Base-by-base conservation (phyloP, 805 yeast genomes). In the Lachancea quebecensis region DNA sequence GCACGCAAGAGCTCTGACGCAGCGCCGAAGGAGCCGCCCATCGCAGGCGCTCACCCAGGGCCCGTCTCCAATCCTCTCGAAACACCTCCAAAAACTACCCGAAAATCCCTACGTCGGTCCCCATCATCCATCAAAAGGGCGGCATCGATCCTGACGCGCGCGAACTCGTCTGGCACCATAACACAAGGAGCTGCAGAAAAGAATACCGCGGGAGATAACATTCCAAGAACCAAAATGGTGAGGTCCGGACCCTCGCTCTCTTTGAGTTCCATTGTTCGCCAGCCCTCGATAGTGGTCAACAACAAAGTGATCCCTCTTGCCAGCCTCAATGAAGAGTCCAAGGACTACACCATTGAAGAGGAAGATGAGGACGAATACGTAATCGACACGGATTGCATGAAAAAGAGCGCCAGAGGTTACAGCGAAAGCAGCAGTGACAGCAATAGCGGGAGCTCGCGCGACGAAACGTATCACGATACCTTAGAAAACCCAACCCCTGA, bases 61-160 rank as follows among this genome's bases (percentile, higher is more conserved):
- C 21, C 17, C 18, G 9, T 32, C 4, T 8, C 9, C 14, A 31
- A 27, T 7, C 25, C 14, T 12, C 8, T 27, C 18, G 28, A 39
- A 10, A 21, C 15, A 7, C 25, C 40, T 10, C 30, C 42, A 2
- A 44, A 44, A 31, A 35, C 30, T 8, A 39, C 16, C 27, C 35
- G 40, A 8, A 44, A 27, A 6, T 44, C 65, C 15, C 46, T 65
- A 36, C 56, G 66, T 48, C 56, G 69, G 30, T 62, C 68, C 0
- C 60, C 62, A 7, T 65, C 69, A 0, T 62, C 67, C 6, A 64
- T 65, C 16, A 62, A 60, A 47, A 55, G 69, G 45, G 69, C 69
- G 10, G 67, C 67, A 4, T 65, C 69, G 1, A 57, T 55, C 1
- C 52, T 64, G 28, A 59, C 58, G 4, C 50, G 46, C 34, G 44